Evolutionary conservation across 2,329 filamentous ascomycete genomes (phyloP).

Genomic region (Graphilbum fragrans): DNA sequence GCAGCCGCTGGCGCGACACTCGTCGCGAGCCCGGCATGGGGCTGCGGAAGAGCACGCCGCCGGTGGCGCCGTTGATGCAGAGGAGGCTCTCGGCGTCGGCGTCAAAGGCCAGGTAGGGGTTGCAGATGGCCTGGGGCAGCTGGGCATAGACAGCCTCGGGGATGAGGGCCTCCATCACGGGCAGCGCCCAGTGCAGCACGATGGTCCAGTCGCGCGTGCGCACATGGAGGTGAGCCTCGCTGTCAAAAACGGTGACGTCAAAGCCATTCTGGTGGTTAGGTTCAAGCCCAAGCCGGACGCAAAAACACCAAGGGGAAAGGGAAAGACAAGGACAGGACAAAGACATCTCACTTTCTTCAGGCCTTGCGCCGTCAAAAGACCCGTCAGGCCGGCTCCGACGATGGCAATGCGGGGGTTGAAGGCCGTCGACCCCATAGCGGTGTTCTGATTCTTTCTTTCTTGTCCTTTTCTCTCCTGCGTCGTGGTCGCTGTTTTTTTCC

Average conservation of each 20-base stretch:
- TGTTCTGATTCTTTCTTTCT: background rate
- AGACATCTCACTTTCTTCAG: constrained; percentile 17
- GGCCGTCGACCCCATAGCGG: background rate
- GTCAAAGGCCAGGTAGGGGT: constrained; percentile 20
- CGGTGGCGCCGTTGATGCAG: constrained; percentile 21
- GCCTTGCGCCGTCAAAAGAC: constrained; percentile 23
- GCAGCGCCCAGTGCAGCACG: constrained; percentile 26
- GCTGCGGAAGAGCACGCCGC: constrained; percentile 21
- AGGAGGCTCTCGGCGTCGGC: constrained; percentile 18
- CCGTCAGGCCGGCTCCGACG: constrained; percentile 24
- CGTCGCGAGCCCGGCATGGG: constrained; percentile 20
- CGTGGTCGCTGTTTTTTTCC: no score
- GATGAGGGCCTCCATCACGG: constrained; percentile 20
- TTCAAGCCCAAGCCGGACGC: background rate
- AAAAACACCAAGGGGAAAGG: background rate
- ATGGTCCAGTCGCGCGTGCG: constrained; percentile 26
- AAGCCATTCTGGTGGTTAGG: constrained; percentile 18
- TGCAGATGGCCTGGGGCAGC: constrained; percentile 20
- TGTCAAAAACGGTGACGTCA: constrained; percentile 19
- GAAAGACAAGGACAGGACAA: no score
- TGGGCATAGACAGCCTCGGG: constrained; percentile 17
- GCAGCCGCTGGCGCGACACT: constrained; percentile 21
- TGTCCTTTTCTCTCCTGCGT: no score
- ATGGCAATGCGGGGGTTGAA: constrained; percentile 17
- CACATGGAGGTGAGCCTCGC: constrained; percentile 16